Conservation (phyloP, 2,329 filamentous ascomycete species). For the Septoria petroselini region DNA sequence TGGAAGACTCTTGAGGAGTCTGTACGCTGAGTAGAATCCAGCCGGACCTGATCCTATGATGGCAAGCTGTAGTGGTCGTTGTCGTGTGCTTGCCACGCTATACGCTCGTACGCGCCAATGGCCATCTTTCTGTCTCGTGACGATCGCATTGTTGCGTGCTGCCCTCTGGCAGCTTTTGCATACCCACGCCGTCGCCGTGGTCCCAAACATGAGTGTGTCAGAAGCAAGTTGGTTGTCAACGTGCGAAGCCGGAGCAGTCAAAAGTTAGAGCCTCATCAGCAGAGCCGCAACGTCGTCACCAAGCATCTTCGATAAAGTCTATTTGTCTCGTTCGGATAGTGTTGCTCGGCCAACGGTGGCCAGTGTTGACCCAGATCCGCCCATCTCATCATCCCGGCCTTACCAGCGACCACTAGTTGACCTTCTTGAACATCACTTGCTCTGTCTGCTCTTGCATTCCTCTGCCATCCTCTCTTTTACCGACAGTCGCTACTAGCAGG, state of each 20-base stretch:
- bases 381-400: conserved; percentile 7
- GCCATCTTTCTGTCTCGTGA: conserved; percentile 14
- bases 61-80: conserved; percentile 65
- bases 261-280: conserved; percentile 1
- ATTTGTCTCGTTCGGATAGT: neutral
- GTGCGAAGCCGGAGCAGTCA: conserved; percentile 1
- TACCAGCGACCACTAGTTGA: conserved; percentile 4
- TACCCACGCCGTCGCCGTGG: conserved; percentile 19
- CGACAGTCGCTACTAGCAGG: conserved; percentile 12
- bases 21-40: conserved; percentile 90
- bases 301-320: neutral
- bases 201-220: conserved; percentile 16
- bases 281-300: conserved; percentile 5
- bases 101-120: conserved; percentile 19
- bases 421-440: conserved; percentile 1
- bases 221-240: conserved; percentile 8
- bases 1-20: conserved; percentile 72
- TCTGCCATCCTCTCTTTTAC: conserved; percentile 1
- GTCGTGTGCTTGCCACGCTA: conserved; percentile 38
- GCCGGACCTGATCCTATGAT: conserved; percentile 88
- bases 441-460: conserved; percentile 9
- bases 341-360: neutral
- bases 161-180: conserved; percentile 24
- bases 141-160: conserved; percentile 20
- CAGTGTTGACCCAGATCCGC: conserved; percentile 5